phyloP scores from a whole-genome alignment of 2,329 filamentous ascomycete species.

The Cladosporium sp. region DNA sequence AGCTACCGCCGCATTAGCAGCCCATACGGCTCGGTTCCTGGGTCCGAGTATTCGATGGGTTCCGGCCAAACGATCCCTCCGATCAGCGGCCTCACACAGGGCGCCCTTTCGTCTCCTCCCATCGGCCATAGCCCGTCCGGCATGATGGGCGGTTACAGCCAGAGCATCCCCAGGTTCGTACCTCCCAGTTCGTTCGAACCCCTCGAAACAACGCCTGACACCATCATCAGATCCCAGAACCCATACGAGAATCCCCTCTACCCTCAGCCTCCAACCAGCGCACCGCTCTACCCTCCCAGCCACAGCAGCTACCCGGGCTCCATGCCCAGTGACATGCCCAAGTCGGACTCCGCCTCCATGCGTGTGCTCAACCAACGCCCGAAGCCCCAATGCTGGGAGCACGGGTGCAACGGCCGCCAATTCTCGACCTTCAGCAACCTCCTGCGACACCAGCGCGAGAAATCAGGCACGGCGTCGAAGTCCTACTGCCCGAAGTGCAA shows the following conservation, averaged over 20 bases:
- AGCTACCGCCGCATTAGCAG: conserved; percentile 25
- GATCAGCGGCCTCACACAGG: conserved; percentile 30
- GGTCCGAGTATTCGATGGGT: conserved; percentile 23
- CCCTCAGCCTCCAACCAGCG: conserved; percentile 21
- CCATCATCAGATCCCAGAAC: conserved; percentile 23
- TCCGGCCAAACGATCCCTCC: conserved; percentile 26
- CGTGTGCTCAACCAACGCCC: conserved; percentile 43
- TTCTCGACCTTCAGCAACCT: conserved; percentile 97
- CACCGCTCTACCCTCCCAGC: conserved; percentile 16
- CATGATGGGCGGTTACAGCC: conserved; percentile 22
- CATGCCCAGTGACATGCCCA: conserved; percentile 21
- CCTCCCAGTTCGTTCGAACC: not conserved
- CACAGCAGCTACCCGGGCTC: conserved; percentile 24
- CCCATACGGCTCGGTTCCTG: conserved; percentile 22
- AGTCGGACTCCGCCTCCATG: conserved; percentile 21
- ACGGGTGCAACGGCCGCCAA: conserved; percentile 90
- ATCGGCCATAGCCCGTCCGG: conserved; percentile 14
- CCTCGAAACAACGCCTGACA: not conserved
- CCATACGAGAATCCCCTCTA: conserved; percentile 27
- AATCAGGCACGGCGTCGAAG: conserved; percentile 84
- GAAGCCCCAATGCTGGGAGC: conserved; percentile 96
- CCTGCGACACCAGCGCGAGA: conserved; percentile 85
- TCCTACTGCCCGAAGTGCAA: conserved; percentile 86
- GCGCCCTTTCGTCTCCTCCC: conserved; percentile 27
- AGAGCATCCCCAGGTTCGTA: conserved; percentile 22